Evolutionary conservation across 768 basidiomycete species (phyloP), one percentile per base, ranked within the genome.

Genomic region (Serendipita sp.): DNA sequence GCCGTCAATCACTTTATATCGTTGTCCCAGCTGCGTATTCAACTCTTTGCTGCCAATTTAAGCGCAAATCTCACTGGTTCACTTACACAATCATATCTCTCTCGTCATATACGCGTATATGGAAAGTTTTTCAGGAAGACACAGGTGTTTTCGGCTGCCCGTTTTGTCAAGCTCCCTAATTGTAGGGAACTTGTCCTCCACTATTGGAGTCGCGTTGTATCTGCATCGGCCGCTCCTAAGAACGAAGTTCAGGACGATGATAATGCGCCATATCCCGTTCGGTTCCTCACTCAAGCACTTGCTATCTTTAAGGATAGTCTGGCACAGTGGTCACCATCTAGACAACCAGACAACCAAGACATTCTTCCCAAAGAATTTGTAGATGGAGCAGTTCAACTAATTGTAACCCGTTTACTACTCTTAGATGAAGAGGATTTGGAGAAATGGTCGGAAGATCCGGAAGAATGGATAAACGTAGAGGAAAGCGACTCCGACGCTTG

Each of bases 381-480:
- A 1, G 81, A 86, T 69, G 82, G 83, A 65, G 86, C 85, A 4
- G 86, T 85, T 41, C 77, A 82, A 66, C 75, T 93, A 4, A 80
- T 99, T 7, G 81, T 99, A 23, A 85, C 85, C 28, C 82, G 87
- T 7, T 86, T 95, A 70, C 85, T 99, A 72, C 91, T 90, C 11
- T 76, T 99, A 51, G 87, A 86, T 64, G 79, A 87, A 3, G 75
- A 79, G 1, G 95, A 97, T 73, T 78, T 97, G 8, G 83, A 91
- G 68, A 80, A 80, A 3, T 92, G 94, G 89, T 79, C 85, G 75
- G 79, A 80, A 15, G 91, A 94, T 71, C 92, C 94, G 0, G 95
- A 99, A 76, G 90, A 94, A 69, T 99, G 92, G 91, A 82, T 95
- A 10, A 89, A 91, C 66, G 74, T 83, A 8, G 92, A 97, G 73